These are phyloP conservation scores for Penicillium mononematosum DNA, from an alignment of 495 filamentous ascomycete species.

Conservation along the genomic window DNA sequence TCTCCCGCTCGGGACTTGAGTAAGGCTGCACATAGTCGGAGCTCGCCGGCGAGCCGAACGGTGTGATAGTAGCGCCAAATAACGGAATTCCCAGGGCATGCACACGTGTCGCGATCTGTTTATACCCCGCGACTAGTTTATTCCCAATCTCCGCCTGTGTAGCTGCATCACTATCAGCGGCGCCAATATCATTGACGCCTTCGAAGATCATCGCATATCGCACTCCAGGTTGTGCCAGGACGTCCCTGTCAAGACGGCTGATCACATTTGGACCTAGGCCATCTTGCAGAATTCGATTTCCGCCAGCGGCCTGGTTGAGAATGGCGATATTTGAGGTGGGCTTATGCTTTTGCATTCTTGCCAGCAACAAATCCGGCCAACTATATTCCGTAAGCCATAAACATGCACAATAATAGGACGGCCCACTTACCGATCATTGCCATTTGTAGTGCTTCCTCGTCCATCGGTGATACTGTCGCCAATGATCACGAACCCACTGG, in stretches of 20 bases:
- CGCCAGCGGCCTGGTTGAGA: constrained; percentile 71
- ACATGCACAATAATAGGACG: background rate
- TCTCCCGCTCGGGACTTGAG: constrained; percentile 53
- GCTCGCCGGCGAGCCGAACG: constrained; percentile 52
- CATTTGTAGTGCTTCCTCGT: constrained; percentile 59
- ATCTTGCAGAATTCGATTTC: constrained; percentile 63
- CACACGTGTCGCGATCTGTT: constrained; percentile 57
- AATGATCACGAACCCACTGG: constrained; percentile 56
- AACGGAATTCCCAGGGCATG: constrained; percentile 55
- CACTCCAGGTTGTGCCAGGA: constrained; percentile 54
- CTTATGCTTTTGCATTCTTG: constrained; percentile 49
- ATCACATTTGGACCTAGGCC: constrained; percentile 63
- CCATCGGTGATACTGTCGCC: constrained; percentile 78
- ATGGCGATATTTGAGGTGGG: constrained; percentile 52
- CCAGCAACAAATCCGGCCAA: constrained; percentile 66
- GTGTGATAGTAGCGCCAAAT: constrained; percentile 68
- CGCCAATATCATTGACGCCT: constrained; percentile 73
- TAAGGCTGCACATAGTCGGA: constrained; percentile 42
- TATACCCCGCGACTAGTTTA: constrained; percentile 54
- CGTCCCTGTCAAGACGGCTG: constrained; percentile 62
- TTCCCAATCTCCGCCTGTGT: constrained; percentile 52
- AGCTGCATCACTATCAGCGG: constrained; percentile 41
- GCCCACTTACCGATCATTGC: constrained; percentile 57
- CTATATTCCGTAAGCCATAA: constrained; percentile 24
- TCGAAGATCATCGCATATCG: constrained; percentile 68